Evolutionary conservation across 2,329 filamentous ascomycete genomes (phyloP), one percentile per base, ranked within the genome.

Genomic region (Cucurbitaria berberidis): DNA sequence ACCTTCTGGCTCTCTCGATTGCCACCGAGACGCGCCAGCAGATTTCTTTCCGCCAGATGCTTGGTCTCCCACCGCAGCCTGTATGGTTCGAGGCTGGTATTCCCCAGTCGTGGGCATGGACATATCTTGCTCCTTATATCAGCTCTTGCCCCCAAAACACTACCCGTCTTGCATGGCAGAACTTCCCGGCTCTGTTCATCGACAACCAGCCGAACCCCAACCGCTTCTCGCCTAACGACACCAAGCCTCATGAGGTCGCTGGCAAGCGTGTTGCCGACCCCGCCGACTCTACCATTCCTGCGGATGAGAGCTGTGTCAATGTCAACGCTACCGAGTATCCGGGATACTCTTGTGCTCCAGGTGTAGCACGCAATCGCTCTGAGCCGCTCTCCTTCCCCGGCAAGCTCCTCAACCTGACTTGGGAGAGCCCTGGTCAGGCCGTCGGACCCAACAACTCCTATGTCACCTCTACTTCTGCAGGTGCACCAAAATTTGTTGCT

Each of bases 401-500:
- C 0, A 88, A 88, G 21, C 77, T 86, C 63, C 85, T 96, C 2
- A 85, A 84, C 67, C 76, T 96, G 6, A 72, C 81, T 38, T 96
- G 90, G 90, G 90, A 95, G 22, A 75, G 70, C 0, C 88, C 90
- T 0, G 90, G 89, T 0, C 75, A 83, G 61, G 64, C 82, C 0
- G 82, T 93, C 3, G 91, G 91, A 0, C 91, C 91, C 0, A 93
- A 96, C 74, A 91, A 91, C 77, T 89, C 85, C 68, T 96, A 96
- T 70, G 77, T 91, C 43, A 93, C 91, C 0, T 73, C 80, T 0
- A 80, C 82, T 0, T 61, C 67, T 16, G 89, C 87, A 0, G 81
- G 80, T 1, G 63, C 72, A 3, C 88, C 91, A 0, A 75, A 78
- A 51, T 96, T 83, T 60, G 90, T 90, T 0, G 84, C 86, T 0